phyloP scores from a whole-genome alignment of 805 yeast genomes.

The Isabelozyma heimii region DNA sequence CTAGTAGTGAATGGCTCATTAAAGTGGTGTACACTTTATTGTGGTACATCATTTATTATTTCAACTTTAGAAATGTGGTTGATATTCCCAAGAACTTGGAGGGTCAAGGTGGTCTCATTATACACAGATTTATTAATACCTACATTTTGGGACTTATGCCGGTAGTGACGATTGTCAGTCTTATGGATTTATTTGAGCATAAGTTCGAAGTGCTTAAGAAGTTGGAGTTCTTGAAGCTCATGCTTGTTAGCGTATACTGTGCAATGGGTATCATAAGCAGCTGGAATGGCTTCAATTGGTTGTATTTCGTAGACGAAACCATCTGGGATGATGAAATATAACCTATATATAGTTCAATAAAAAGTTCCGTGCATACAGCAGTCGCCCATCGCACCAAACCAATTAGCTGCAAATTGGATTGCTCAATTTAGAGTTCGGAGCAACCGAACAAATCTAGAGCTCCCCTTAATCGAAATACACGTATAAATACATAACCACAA shows the following conservation, averaged over 20 bases:
- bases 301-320: conserved; percentile 78
- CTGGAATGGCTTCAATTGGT: conserved; percentile 88
- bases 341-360: not conserved
- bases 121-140: conserved; percentile 67
- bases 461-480: not conserved
- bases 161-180: conserved; percentile 45
- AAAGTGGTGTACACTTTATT: conserved; percentile 75
- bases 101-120: conserved; percentile 30
- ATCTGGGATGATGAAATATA: conserved; percentile 46
- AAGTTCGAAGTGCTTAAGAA: conserved; percentile 52
- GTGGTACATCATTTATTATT: conserved; percentile 79
- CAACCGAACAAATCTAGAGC: not conserved
- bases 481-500: too few relatives aligned
- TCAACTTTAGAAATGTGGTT: conserved; percentile 69
- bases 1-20: conserved; percentile 75
- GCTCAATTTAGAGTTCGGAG: not conserved
- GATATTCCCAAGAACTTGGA: conserved; percentile 44
- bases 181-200: conserved; percentile 54
- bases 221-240: conserved; percentile 72
- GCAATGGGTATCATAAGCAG: conserved; percentile 79
- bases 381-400: not conserved
- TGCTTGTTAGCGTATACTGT: conserved; percentile 84
- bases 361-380: not conserved
- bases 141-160: conserved; percentile 70
- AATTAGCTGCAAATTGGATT: not conserved